A percentile compares a stretch with the other conserved stretches of the same genome.
These are phyloP conservation scores for Leishmania mexicana DNA, from an alignment of 208 protist genomes.

Conservation along the genomic window DNA sequence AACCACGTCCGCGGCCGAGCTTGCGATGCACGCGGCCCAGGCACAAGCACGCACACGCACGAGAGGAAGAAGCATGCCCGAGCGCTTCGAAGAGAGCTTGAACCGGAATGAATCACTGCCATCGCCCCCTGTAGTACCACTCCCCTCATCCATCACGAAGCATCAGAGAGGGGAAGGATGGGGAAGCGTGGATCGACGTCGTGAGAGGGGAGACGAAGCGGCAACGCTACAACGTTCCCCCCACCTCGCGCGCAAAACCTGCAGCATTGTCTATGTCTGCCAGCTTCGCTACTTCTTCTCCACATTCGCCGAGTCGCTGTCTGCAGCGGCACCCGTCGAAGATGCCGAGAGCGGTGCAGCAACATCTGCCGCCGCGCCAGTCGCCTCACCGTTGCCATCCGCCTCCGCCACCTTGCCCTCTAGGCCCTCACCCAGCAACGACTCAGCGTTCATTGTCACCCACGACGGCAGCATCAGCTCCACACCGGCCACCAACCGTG, in stretches of 20 bases:
- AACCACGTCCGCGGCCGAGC: background rate
- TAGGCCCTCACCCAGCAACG: constrained; percentile 39
- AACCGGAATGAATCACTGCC: background rate
- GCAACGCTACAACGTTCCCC: background rate
- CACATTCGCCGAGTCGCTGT: background rate
- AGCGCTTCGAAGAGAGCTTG: background rate
- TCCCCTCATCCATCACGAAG: background rate
- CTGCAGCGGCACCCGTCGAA: background rate
- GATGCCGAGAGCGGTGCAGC: background rate
- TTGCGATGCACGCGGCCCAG: background rate
- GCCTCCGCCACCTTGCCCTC: constrained; percentile 29
- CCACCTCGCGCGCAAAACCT: background rate
- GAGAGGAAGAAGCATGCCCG: background rate
- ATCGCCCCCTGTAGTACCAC: background rate
- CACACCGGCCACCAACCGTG: constrained; percentile 46
- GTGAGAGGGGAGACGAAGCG: background rate
- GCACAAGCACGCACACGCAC: background rate
- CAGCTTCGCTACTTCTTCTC: background rate
- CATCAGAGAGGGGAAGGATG: too few relatives aligned
- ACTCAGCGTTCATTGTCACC: constrained; percentile 65
- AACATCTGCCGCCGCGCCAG: background rate
- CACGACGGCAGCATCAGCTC: constrained; percentile 72
- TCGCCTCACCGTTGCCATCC: background rate
- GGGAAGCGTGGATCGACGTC: background rate
- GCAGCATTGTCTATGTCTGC: background rate